phyloP scores from a whole-genome alignment of 352 stramenopile genomes.

The Phytophthora uliginosa region DNA sequence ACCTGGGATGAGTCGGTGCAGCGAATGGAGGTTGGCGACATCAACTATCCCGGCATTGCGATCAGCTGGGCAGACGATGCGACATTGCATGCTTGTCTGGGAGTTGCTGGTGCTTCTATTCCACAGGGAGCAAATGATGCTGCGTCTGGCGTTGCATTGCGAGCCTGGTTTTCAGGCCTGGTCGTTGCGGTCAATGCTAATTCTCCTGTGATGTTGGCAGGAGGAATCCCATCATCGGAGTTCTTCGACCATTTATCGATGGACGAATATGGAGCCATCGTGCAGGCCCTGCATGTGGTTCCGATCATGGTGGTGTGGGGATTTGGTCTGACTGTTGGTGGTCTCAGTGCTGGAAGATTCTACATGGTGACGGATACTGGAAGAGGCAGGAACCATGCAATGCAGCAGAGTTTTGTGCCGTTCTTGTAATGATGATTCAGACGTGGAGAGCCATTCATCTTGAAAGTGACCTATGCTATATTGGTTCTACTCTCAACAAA shows the following conservation, averaged over 20 bases:
- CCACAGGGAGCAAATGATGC: conserved; percentile 2
- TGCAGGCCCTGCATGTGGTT: background rate
- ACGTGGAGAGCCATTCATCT: no score
- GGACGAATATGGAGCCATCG: background rate
- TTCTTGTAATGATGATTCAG: no score
- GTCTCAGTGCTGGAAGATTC: no score
- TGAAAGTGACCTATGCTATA: no score
- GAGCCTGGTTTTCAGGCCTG: conserved; percentile 4
- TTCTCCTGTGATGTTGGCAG: conserved; percentile 9
- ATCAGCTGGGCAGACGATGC: conserved; percentile 3
- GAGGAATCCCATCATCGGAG: conserved; percentile 10
- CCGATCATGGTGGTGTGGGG: background rate
- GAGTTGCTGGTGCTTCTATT: background rate
- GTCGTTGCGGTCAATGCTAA: background rate
- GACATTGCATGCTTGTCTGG: no score
- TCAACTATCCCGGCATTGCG: background rate
- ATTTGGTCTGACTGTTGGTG: no score
- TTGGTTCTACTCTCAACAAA: no score
- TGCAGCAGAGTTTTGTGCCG: no score
- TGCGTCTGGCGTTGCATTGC: conserved; percentile 8
- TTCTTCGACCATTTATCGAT: conserved; percentile 6
- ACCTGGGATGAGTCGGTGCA: conserved; percentile 6
- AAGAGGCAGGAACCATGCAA: no score
- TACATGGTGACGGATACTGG: no score
- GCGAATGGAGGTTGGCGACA: conserved; percentile 1